These are phyloP conservation scores for Podospora sp. DNA, from an alignment of 495 filamentous ascomycete genomes.

Conservation along the genomic window DNA sequence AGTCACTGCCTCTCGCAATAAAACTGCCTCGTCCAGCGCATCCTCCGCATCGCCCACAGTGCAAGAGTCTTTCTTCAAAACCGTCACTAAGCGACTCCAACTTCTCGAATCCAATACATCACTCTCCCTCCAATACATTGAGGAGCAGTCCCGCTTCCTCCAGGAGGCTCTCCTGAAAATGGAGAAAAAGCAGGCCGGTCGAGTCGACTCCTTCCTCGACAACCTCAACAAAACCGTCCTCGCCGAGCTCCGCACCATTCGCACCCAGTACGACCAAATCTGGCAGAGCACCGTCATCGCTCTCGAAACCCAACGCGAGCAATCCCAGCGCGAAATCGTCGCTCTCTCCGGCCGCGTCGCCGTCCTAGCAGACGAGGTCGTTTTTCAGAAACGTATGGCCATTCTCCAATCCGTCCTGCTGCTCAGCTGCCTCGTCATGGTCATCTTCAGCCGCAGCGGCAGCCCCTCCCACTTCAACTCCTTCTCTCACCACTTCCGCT, in stretches of 20 bases:
- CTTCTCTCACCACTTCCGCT: background rate
- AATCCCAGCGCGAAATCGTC: conserved; percentile 76
- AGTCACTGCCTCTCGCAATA: conserved; percentile 38
- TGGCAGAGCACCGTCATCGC: conserved; percentile 95
- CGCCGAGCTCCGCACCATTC: conserved; percentile 77
- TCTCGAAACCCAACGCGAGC: conserved; percentile 81
- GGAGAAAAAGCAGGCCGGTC: conserved; percentile 82
- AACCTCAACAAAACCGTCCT: conserved; percentile 84
- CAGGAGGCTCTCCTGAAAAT: conserved; percentile 90
- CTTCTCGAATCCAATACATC: conserved; percentile 90
- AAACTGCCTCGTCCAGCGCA: conserved; percentile 50
- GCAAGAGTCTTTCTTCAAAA: conserved; percentile 97
- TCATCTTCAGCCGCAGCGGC: conserved; percentile 67
- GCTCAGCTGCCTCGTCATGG: conserved; percentile 81
- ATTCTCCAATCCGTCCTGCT: conserved; percentile 87
- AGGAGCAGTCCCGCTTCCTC: conserved; percentile 89
- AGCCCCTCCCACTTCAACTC: background rate
- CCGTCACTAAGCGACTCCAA: conserved; percentile 87
- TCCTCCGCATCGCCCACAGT: conserved; percentile 74
- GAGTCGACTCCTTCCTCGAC: conserved; percentile 79
- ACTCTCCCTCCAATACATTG: conserved; percentile 92
- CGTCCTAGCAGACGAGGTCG: conserved; percentile 88
- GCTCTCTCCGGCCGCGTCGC: conserved; percentile 80
- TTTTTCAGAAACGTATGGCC: conserved; percentile 93
- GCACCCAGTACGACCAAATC: conserved; percentile 89